A percentile compares a stretch with the other conserved stretches of the same genome.
These are phyloP conservation scores for Pholiota molesta DNA, from an alignment of 768 basidiomycete species.

Conservation along the genomic window DNA sequence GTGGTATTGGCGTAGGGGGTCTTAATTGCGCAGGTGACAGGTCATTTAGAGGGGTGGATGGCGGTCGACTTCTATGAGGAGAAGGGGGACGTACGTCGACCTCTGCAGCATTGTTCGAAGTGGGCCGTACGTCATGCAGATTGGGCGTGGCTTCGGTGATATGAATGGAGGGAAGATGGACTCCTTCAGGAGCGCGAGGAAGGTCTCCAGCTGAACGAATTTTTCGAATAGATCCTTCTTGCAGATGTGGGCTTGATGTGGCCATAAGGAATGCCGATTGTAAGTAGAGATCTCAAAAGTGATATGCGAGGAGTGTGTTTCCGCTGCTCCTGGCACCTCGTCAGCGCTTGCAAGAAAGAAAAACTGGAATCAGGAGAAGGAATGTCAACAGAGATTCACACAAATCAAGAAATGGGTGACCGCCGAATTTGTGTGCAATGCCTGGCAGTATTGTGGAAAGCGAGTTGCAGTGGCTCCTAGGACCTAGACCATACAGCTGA, in stretches of 20 bases:
- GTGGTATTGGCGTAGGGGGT: background rate
- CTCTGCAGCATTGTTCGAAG: background rate
- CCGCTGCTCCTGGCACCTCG: background rate
- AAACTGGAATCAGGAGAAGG: background rate
- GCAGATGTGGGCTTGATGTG: conserved; percentile 20
- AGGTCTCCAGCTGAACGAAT: conserved; percentile 44
- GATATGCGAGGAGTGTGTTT: background rate
- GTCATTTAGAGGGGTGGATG: background rate
- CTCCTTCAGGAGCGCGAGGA: conserved; percentile 32
- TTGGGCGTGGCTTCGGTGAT: conserved; percentile 7
- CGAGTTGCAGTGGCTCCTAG: background rate
- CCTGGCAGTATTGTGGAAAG: background rate
- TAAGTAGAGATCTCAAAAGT: background rate
- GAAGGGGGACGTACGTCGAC: background rate
- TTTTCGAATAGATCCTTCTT: conserved; percentile 34
- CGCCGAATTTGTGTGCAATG: background rate
- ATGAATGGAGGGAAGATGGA: conserved; percentile 9
- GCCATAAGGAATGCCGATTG: conserved; percentile 20
- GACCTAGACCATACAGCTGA: background rate
- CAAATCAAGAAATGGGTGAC: background rate
- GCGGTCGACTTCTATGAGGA: background rate
- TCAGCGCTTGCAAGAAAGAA: background rate
- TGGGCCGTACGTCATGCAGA: conserved; percentile 2
- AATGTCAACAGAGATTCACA: background rate
- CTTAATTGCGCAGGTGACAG: background rate